Conservation (phyloP, 768 basidiomycete genomes). For the Suillus discolor region DNA sequence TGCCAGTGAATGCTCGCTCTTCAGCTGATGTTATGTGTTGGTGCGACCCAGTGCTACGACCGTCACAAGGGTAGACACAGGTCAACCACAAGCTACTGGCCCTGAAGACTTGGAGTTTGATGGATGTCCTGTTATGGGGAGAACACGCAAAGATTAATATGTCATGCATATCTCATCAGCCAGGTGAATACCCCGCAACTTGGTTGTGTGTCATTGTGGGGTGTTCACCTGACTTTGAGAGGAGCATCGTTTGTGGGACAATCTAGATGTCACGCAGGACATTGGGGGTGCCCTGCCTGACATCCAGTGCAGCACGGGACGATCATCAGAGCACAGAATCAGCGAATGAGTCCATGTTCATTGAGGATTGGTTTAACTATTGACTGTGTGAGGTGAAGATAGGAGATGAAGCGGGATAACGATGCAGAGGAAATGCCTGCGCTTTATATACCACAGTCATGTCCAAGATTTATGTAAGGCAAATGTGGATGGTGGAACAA, state of each 20-base stretch:
- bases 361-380: neutral
- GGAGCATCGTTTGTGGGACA: neutral
- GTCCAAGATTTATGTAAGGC: neutral
- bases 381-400: neutral
- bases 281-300: neutral
- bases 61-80: neutral
- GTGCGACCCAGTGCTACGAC: no score
- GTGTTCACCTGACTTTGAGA: neutral
- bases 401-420: neutral
- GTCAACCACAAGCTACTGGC: neutral
- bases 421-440: neutral
- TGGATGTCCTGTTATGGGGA: conserved; percentile 1
- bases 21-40: no score
- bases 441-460: neutral
- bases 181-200: neutral
- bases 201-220: neutral
- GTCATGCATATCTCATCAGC: neutral
- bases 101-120: neutral
- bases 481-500: neutral
- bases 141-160: neutral
- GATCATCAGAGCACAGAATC: neutral
- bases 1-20: no score
- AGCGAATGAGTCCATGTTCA: neutral
- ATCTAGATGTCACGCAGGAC: neutral
- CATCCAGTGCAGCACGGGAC: neutral